phyloP scores from a whole-genome alignment of 192 early-diverging fungal species.

The Mortierella antarctica region DNA sequence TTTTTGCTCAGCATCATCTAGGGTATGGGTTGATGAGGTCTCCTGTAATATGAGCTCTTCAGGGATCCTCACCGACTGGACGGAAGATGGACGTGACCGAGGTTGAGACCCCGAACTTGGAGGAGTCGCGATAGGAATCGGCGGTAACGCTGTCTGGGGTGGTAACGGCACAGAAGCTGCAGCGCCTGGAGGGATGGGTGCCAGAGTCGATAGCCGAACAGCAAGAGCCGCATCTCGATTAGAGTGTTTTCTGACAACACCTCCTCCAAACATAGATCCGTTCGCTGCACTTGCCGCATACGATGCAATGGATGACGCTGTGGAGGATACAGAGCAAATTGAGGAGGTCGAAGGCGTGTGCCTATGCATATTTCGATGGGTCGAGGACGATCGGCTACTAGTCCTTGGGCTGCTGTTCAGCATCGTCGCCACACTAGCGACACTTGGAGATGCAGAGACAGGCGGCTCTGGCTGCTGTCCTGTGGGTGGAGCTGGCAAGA shows the following conservation, averaged over 20 bases:
- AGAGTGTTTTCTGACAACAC: conserved; percentile 5
- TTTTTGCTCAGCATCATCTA: background rate
- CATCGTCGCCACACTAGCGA: background rate
- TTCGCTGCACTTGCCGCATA: background rate
- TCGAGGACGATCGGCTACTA: conserved; percentile 5
- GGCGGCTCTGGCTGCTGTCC: conserved; percentile 23
- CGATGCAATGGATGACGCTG: conserved; percentile 13
- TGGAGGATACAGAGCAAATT: conserved; percentile 19
- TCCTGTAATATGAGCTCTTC: too few relatives aligned
- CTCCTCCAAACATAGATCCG: conserved; percentile 2
- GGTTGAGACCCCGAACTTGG: background rate
- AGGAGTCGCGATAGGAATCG: conserved; percentile 3
- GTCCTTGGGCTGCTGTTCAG: background rate
- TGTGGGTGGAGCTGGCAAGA: conserved; percentile 19
- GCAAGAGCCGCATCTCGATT: conserved; percentile 17
- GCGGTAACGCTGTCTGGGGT: conserved; percentile 36
- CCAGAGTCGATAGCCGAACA: conserved; percentile 16
- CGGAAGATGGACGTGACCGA: background rate
- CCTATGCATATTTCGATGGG: conserved; percentile 17
- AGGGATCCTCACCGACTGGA: too few relatives aligned
- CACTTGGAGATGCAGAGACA: conserved; percentile 3
- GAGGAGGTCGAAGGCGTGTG: conserved; percentile 34
- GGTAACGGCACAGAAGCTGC: conserved; percentile 9
- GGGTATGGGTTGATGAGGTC: background rate
- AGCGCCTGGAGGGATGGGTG: conserved; percentile 11